A percentile compares a stretch with the other conserved stretches of the same genome.
Evolutionary conservation across 2,329 filamentous ascomycete genomes (phyloP).

Genomic region (Fusarium mexicanum): DNA sequence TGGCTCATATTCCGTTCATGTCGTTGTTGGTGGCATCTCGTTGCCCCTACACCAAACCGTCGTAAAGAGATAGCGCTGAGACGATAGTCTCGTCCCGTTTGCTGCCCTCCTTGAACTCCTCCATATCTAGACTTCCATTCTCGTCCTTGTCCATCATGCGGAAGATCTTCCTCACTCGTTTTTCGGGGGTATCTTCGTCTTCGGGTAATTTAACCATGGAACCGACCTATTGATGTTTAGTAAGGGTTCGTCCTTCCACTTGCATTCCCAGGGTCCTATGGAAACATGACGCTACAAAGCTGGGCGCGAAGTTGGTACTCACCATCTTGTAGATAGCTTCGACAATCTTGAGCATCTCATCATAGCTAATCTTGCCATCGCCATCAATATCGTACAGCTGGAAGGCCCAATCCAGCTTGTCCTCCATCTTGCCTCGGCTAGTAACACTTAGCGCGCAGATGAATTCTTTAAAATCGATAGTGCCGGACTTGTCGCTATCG

Average conservation of each 20-base stretch:
- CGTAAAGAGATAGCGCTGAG: conserved; percentile 93
- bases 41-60: conserved; percentile 79
- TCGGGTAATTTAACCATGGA: conserved; percentile 99
- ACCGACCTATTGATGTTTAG: conserved; percentile 72
- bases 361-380: conserved; percentile 98
- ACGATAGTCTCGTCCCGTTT: conserved; percentile 99
- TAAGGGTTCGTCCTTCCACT: background rate
- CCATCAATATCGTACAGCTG: conserved; percentile 99
- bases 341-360: conserved; percentile 98
- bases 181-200: conserved; percentile 98
- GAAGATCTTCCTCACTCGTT: conserved; percentile 98
- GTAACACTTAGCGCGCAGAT: conserved; percentile 98
- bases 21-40: background rate
- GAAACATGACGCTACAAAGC: background rate
- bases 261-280: background rate
- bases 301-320: conserved; percentile 27
- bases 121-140: conserved; percentile 95
- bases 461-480: conserved; percentile 99
- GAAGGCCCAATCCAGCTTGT: conserved; percentile 99
- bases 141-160: conserved; percentile 99
- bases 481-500: conserved; percentile 95
- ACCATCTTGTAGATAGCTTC: conserved; percentile 99
- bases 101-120: conserved; percentile 98
- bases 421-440: conserved; percentile 97
- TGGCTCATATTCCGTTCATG: conserved; percentile 2